Base-by-base conservation (phyloP, 257 asterid species). In the Solanum habrochaites region DNA sequence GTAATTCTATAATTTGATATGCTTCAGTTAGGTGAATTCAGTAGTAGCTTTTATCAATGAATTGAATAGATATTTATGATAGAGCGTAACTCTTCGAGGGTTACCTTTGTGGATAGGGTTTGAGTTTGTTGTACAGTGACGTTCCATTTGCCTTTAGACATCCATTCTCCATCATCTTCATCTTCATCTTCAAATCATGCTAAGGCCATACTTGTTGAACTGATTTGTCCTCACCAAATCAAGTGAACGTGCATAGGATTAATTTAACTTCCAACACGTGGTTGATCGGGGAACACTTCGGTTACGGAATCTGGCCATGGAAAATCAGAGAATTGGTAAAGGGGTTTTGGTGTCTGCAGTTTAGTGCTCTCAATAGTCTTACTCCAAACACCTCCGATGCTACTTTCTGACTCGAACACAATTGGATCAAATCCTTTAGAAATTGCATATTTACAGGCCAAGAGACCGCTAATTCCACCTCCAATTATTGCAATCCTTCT, bases 401-500 rank as follows among this genome's bases (percentile, higher is more conserved):
- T 4, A 74, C 81, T 85, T 14, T 77, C 82, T 6, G 91, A 42
- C 60, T 93, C 95, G 75, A 93, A 93, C 2, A 93, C 95, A 12
- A 89, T 84, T 15, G 95, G 93, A 27, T 29, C 47, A 20, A 90
- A 91, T 31, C 95, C 95, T 77, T 89, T 93, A 3, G 94, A 90
- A 8, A 90, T 62, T 27, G 89, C 35, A 85, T 93, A 88, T 83
- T 93, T 92, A 67, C 94, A 93, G 52, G 95, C 95, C 10, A 93
- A 90, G 6, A 93, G 91, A 72, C 95, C 93, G 78, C 95, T 93
- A 21, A 91, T 87, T 27, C 95, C 95, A 84, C 91, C 94, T 82
- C 95, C 94, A 15, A 91, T 56, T 11, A 93, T 93, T 75, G 87
- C 93, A 6, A 92, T 82, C 72, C 77, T 35, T 75, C 91, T 45